These are phyloP conservation scores for Russula sp. DNA, from an alignment of 768 basidiomycete genomes.

Conservation along the genomic window DNA sequence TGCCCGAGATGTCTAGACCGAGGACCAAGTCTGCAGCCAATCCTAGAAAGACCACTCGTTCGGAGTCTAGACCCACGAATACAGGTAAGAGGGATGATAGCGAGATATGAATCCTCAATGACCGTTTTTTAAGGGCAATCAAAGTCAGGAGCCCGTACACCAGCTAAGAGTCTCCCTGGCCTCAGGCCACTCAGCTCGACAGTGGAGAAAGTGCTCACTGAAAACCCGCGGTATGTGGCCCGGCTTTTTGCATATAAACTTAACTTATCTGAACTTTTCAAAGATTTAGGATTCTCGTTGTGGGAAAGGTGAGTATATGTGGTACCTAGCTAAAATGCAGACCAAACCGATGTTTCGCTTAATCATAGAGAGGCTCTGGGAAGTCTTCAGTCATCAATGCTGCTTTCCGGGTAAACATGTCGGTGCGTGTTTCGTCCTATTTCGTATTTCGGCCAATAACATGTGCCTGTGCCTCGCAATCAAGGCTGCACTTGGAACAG, in stretches of 20 bases:
- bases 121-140: background rate
- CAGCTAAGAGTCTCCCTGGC: background rate
- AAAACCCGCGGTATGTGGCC: background rate
- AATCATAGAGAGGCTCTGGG: background rate
- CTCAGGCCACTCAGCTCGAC: background rate
- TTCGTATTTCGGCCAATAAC: background rate
- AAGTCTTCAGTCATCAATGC: background rate
- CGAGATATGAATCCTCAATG: background rate
- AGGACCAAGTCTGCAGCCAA: background rate
- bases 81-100: background rate
- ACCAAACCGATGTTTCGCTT: background rate
- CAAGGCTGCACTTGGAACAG: background rate
- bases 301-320: background rate
- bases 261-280: background rate
- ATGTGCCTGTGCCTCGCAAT: background rate
- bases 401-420: background rate
- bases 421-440: background rate
- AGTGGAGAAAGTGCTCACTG: background rate
- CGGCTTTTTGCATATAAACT: background rate
- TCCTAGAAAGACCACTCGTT: too few relatives aligned
- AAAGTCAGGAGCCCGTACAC: background rate
- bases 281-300: constrained; percentile 6
- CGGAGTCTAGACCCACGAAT: background rate
- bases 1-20: background rate
- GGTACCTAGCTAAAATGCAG: background rate